Evolutionary conservation across 495 filamentous ascomycete species (phyloP), one percentile per base, ranked within the genome.

Genomic region (Aspergillus homomorphus): DNA sequence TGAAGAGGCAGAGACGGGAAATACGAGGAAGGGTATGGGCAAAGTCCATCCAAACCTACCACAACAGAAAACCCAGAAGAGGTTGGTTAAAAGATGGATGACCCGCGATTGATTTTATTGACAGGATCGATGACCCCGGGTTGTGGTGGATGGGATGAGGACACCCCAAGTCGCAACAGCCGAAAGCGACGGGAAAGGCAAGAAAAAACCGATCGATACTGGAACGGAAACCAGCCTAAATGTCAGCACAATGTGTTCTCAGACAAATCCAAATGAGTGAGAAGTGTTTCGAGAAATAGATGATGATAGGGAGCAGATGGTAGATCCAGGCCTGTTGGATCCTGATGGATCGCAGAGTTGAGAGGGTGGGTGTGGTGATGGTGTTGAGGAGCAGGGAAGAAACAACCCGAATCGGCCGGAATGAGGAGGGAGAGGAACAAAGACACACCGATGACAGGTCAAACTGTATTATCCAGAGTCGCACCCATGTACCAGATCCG

Each of bases 11-110:
- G 60, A 66, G 57, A 63, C 62, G 64, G 65, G 64, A 60, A n/a
- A 65, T 59, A 67, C 10, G 12, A 28, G 58, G 26, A 66, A n/a
- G 64, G 60, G 61, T 58, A 60, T 57, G 51, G 66, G 64, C 54
- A 66, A 62, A 62, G 63, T 71, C 71, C 72, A 72, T 76, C 73
- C 45, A 70, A 67, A 76, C 74, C 72, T 76, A 76, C 73, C 74
- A 74, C 69, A 69, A 68, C 63, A 66, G 66, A 66, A 58, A 64
- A 59, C 59, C 56, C 62, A 65, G 60, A 68, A 51, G 53, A 55
- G 59, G 45, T 59, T 62, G 62, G 64, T 51, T 59, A 58, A 64
- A 69, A 71, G 73, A 71, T 73, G 66, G 67, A 66, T 67, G 70
- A 72, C 71, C 66, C 62, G 67, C 68, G 69, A 71, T 66, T 64